A percentile compares a stretch with the other conserved stretches of the same genome.
Conservation (phyloP, 371 early-diverging fungal species). For the Mortierella sp. region DNA sequence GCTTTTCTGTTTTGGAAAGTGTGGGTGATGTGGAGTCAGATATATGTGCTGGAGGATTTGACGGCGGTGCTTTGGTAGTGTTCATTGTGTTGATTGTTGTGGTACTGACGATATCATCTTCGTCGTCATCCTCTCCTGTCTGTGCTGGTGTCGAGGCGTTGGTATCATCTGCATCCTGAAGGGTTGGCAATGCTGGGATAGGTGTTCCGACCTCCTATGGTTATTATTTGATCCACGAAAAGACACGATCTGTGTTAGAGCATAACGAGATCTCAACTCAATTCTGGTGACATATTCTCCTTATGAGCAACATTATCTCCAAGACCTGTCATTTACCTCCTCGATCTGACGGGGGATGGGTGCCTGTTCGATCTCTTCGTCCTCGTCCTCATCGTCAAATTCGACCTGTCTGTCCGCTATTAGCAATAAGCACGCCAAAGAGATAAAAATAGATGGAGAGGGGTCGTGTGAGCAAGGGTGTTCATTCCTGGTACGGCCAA, state of each 20-base stretch:
- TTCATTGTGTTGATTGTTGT: constrained; percentile 6
- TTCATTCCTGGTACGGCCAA: no score
- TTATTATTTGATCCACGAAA: constrained; percentile 33
- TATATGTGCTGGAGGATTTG: constrained; percentile 8
- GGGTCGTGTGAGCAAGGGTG: background rate
- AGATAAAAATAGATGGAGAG: background rate
- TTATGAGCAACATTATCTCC: background rate
- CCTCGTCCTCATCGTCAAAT: constrained; percentile 61
- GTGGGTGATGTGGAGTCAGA: constrained; percentile 8
- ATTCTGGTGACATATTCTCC: background rate
- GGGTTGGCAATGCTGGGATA: constrained; percentile 42
- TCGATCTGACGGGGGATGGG: constrained; percentile 34
- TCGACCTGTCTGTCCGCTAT: constrained; percentile 65
- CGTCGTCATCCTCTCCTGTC: constrained; percentile 61
- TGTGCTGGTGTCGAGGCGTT: constrained; percentile 42
- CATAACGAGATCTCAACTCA: background rate
- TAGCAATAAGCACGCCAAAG: background rate
- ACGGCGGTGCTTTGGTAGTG: background rate
- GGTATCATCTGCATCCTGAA: constrained; percentile 54
- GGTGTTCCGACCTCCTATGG: constrained; percentile 52
- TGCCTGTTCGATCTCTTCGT: constrained; percentile 56
- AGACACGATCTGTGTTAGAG: background rate
- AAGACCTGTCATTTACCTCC: constrained; percentile 16
- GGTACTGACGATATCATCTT: constrained; percentile 34
- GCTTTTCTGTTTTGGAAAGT: constrained; percentile 17